Base-by-base conservation (phyloP, 1,139 yeast species). In the Komagataea norvegica region DNA sequence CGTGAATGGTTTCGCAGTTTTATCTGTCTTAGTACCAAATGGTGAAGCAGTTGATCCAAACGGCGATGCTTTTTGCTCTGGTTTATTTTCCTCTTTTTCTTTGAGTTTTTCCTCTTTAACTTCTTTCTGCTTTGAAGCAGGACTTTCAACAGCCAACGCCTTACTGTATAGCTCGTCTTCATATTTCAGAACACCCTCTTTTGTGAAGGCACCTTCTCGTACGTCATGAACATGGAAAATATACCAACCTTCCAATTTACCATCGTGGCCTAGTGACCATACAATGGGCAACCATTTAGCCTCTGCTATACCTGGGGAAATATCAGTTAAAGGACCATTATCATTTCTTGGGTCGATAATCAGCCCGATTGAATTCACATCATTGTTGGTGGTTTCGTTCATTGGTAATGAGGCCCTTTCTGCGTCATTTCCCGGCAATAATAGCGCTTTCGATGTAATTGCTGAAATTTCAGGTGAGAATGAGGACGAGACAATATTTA, bases 401-500 rank as follows among this genome's bases (percentile, higher is more conserved):
- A 85, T 64, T 1, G 95, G 95, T 46, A 85, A 65, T 11, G 74
- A 72, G 0, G 95, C 91, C 37, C 84, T 69, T 46, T 75, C 76
- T 4, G 79, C 65, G 52, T 87, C 96, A 48, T 81, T 84, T 4
- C 71, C 59, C 17, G 79, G 77, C 25, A 55, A 61, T 29, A 68
- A 56, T 13, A 58, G 45, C 3, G 59, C 60, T 1, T 56, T 49
- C 1, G 59, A 51, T 1, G 70, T 57, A 15, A 69, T 43, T 1
- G 79, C 50, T 0, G 77, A 61, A 8, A 82, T 54, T 40, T 83
- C 91, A 3, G 81, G 70, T 0, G 91, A 76, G 24, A 75, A 67
- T 0, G 88, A 74, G 1, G 82, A 73, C 1, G 83, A 73, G 1
- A 80, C 46, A 16, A 81, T 57, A 23, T 65, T 49, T 2, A 74